Evolutionary conservation across 1,284 basidiomycete genomes (phyloP).

Genomic region (Leccinum pachyderme): DNA sequence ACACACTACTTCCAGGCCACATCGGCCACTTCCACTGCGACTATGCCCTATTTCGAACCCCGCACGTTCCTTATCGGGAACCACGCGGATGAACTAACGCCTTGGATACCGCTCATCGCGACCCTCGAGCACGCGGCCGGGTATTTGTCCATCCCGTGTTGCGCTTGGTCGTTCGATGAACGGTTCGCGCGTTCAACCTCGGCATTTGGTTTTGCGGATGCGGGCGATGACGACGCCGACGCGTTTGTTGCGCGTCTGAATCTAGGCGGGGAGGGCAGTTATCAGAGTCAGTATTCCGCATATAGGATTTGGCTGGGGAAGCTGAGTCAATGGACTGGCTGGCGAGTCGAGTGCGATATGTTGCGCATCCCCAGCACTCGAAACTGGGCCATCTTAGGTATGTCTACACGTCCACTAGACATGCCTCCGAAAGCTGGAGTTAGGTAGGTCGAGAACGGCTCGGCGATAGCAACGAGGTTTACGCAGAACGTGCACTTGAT

Average conservation of each 20-base stretch:
- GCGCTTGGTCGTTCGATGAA: conserved; percentile 74
- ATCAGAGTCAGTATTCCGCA: conserved; percentile 67
- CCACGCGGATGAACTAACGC: conserved; percentile 95
- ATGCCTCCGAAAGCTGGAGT: not conserved
- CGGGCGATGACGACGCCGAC: conserved; percentile 20
- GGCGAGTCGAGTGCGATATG: conserved; percentile 83
- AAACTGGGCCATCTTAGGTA: conserved; percentile 89
- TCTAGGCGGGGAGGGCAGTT: conserved; percentile 55
- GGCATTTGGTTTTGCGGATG: not conserved
- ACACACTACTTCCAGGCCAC: conserved; percentile 28
- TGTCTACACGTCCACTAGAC: conserved; percentile 24
- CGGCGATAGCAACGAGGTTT: conserved; percentile 30
- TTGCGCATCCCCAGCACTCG: conserved; percentile 90
- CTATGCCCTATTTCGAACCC: conserved; percentile 5
- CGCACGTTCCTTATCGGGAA: conserved; percentile 88
- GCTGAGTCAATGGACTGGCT: conserved; percentile 72
- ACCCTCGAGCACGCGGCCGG: conserved; percentile 62
- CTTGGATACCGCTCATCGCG: conserved; percentile 79
- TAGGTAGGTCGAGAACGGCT: conserved; percentile 36
- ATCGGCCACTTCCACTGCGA: not conserved
- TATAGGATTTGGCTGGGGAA: conserved; percentile 84
- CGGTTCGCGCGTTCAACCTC: conserved; percentile 48
- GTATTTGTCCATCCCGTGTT: conserved; percentile 91
- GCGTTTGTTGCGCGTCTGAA: conserved; percentile 50
- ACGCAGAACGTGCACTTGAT: conserved; percentile 37